phyloP scores from a whole-genome alignment of 2,329 filamentous ascomycete genomes.

The Clarireedia homoeocarpa region DNA sequence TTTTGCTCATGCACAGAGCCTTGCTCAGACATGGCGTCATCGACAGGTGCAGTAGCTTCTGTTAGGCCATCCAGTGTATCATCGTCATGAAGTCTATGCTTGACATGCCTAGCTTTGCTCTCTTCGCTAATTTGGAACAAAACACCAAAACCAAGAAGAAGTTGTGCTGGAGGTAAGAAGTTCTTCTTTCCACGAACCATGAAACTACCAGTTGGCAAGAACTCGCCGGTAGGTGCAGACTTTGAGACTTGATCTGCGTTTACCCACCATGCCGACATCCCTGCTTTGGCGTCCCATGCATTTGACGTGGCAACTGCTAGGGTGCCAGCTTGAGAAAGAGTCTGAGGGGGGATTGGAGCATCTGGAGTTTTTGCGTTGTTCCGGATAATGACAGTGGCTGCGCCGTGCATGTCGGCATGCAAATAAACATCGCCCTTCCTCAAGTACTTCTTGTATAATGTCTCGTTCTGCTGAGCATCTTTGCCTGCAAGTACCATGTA shows the following conservation, averaged over 20 bases:
- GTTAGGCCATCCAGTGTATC: not conserved
- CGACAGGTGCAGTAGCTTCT: not conserved
- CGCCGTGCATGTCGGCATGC: constrained; percentile 80
- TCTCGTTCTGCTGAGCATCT: constrained; percentile 83
- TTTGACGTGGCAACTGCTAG: constrained; percentile 77
- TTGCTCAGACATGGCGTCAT: not conserved
- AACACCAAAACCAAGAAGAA: constrained; percentile 80
- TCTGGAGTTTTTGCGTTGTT: constrained; percentile 72
- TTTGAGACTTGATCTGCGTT: constrained; percentile 86
- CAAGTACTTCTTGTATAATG: constrained; percentile 80
- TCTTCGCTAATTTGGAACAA: constrained; percentile 86
- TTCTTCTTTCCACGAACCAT: constrained; percentile 83
- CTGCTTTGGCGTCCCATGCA: constrained; percentile 94
- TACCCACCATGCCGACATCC: constrained; percentile 96
- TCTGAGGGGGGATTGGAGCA: constrained; percentile 84
- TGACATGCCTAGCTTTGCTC: constrained; percentile 72
- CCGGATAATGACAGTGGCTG: constrained; percentile 81
- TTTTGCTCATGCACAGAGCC: constrained; percentile 15
- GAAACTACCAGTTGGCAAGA: constrained; percentile 70
- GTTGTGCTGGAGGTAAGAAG: constrained; percentile 76
- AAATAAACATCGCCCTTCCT: constrained; percentile 88
- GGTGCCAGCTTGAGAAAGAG: constrained; percentile 81
- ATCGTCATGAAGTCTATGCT: constrained; percentile 53
- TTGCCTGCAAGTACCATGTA: constrained; percentile 87
- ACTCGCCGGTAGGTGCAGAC: constrained; percentile 70